Conservation (phyloP, 1,284 basidiomycete species). For the Cutaneotrichosporon sp. region DNA sequence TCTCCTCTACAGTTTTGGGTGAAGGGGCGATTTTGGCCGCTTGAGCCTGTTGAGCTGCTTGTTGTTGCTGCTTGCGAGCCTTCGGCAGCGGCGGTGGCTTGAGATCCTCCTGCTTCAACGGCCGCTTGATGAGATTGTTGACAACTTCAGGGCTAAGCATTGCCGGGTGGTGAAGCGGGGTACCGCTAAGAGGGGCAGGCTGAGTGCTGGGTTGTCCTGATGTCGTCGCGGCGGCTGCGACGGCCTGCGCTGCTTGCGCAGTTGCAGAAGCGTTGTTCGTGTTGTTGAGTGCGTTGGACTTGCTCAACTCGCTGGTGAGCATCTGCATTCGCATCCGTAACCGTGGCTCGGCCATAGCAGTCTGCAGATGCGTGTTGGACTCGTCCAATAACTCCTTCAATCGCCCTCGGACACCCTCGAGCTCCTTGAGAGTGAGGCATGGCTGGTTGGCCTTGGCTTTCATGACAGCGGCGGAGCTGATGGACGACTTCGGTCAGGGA, state of each 20-base stretch:
- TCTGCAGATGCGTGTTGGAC: conserved; percentile 10
- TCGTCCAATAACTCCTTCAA: conserved; percentile 9
- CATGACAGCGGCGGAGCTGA: conserved; percentile 11
- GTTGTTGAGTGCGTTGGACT: conserved; percentile 1
- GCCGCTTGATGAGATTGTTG: conserved; percentile 23
- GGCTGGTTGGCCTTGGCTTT: conserved; percentile 15
- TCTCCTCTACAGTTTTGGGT: conserved; percentile 6
- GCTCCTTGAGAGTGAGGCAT: conserved; percentile 17
- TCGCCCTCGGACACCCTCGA: conserved; percentile 10
- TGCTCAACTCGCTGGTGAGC: conserved; percentile 10
- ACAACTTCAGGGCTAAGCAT: conserved; percentile 20
- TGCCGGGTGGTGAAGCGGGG: conserved; percentile 10
- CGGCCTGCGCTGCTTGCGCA: background rate
- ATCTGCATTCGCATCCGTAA: conserved; percentile 12
- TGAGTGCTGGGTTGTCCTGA: background rate
- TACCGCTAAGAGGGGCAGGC: conserved; percentile 3
- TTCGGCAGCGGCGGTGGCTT: conserved; percentile 18
- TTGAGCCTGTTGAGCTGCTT: background rate
- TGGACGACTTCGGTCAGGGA: conserved; percentile 6
- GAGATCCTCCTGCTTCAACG: conserved; percentile 22
- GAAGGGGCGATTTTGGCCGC: conserved; percentile 8
- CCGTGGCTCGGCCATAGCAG: conserved; percentile 13
- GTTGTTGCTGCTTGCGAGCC: conserved; percentile 5
- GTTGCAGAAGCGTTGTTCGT: background rate
- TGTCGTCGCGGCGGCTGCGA: background rate